A percentile compares a stretch with the other conserved stretches of the same genome.
Evolutionary conservation across 192 early-diverging fungal genomes (phyloP).

Genomic region (Gryganskiella cystojenkinii): DNA sequence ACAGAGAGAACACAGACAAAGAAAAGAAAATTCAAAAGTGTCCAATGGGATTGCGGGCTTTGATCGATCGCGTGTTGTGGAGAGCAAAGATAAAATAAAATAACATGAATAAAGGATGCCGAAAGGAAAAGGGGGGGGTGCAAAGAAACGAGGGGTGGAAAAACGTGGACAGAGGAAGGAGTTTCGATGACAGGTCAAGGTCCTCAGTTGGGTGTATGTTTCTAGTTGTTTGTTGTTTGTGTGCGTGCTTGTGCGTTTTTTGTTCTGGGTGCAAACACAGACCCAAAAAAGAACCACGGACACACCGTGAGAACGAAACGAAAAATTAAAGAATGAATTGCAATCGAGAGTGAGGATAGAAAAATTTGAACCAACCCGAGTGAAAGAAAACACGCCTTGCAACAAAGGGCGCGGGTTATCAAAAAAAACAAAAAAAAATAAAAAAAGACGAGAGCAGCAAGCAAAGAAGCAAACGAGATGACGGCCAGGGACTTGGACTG

Average conservation of each 20-base stretch:
- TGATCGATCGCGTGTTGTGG: slow-evolving; percentile 42
- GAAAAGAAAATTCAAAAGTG: too few species aligned
- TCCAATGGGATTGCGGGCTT: slow-evolving; percentile 29
- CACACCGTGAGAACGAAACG: slow-evolving; percentile 25
- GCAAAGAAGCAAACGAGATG: neutral
- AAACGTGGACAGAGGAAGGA: too few species aligned
- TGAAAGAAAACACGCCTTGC: neutral
- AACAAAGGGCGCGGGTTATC: neutral
- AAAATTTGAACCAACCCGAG: too few species aligned
- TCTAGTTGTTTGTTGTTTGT: neutral
- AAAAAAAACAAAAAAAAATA: neutral
- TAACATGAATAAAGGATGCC: neutral
- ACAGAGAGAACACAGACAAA: too few species aligned
- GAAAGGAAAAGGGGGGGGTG: neutral
- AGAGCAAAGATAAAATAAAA: neutral
- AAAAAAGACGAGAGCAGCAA: neutral
- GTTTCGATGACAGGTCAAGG: neutral
- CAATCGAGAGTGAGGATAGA: too few species aligned
- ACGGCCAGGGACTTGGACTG: too few species aligned
- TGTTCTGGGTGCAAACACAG: neutral
- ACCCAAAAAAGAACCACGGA: neutral
- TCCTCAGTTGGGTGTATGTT: neutral
- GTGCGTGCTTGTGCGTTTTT: neutral
- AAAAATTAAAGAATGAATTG: neutral
- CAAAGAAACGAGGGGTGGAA: too few species aligned